Percentiles rank a stretch among this genome's conserved stretches.
phyloP scores from a whole-genome alignment of 2,329 filamentous ascomycete genomes.

The Pseudocercospora vitis region DNA sequence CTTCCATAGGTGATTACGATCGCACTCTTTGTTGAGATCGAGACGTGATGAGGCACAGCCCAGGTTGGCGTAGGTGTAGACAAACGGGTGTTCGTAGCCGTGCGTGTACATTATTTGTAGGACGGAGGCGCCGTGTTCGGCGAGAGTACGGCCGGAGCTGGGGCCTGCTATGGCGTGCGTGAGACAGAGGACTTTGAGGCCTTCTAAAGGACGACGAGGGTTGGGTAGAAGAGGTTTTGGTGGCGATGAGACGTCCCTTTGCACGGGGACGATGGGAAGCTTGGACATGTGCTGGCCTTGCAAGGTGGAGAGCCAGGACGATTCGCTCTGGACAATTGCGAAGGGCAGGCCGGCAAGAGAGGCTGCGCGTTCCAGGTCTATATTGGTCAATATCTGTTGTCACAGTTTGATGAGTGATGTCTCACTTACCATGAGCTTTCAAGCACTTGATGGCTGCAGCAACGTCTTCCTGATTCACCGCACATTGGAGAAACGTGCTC shows the following conservation, averaged over 20 bases:
- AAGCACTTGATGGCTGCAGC: constrained; percentile 5
- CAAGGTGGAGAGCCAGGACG: constrained; percentile 3
- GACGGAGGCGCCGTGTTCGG: constrained; percentile 15
- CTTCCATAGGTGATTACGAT: constrained; percentile 8
- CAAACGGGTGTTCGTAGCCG: constrained; percentile 18
- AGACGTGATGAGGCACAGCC: constrained; percentile 14
- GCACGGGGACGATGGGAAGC: constrained; percentile 10
- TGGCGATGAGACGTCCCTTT: background rate
- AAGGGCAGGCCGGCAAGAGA: constrained; percentile 10
- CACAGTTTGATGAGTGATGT: background rate
- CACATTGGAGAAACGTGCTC: constrained; percentile 13
- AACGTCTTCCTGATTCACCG: constrained; percentile 9
- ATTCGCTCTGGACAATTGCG: constrained; percentile 8
- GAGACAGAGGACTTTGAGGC: constrained; percentile 13
- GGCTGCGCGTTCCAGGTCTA: constrained; percentile 12
- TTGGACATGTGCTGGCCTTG: constrained; percentile 10
- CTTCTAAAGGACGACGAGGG: constrained; percentile 10
- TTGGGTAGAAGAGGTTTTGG: constrained; percentile 1
- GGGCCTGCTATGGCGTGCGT: constrained; percentile 15
- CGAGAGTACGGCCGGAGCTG: constrained; percentile 11
- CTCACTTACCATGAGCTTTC: constrained; percentile 2
- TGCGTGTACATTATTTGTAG: constrained; percentile 18
- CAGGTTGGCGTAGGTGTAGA: constrained; percentile 16
- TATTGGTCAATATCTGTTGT: background rate
- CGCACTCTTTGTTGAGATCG: constrained; percentile 8